Evolutionary conservation across 345 rosid genomes (phyloP), one percentile per base, ranked within the genome.

Genomic region (Eucalyptus marginata): DNA sequence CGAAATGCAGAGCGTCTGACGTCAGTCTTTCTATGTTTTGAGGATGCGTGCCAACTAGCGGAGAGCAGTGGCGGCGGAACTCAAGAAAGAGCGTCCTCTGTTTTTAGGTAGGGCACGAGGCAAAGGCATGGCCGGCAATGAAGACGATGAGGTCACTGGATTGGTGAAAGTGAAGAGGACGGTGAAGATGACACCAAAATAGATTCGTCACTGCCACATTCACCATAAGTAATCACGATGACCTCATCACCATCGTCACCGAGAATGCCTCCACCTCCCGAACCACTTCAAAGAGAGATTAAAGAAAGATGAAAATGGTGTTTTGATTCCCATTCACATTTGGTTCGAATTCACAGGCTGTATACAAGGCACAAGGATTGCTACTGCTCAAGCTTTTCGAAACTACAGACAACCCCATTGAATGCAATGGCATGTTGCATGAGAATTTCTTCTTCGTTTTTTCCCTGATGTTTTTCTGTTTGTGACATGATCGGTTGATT

Each of bases 141-240:
- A 56, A 56, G 59, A 54, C 24, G 11, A 0, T 0, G 11, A 0
- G 29, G 29, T 24, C 62, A 58, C 0, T 58, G n/a, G 64, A 58
- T 58, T 58, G 0, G 29, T 58, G 64, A 58, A 58, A 58, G 64
- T 0, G 64, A 58, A 58, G 64, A 58, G 29, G n/a, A 58, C 64
- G 4, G n/a, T 58, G 13, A 24, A 58, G n/a, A 58, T 56, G 62
- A 6, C 68, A 12, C 31, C 66, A 25, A 59, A 59, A 59, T 59
- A 3, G 15, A 13, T 5, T 59, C 0, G 8, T 62, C 68, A 6
- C 68, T 1, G 68, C 31, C 7, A 25, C 0, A 0, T 59, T 59
- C 31, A 59, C 31, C 1, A 6, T 27, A 0, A 5, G 2, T 27
- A 59, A 59, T 59, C n/a, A 59, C 31, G 15, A 59, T 27, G 4